Evolutionary conservation across 2,329 filamentous ascomycete species (phyloP).

Genomic region (Monilinia vaccinii-corymbosi): DNA sequence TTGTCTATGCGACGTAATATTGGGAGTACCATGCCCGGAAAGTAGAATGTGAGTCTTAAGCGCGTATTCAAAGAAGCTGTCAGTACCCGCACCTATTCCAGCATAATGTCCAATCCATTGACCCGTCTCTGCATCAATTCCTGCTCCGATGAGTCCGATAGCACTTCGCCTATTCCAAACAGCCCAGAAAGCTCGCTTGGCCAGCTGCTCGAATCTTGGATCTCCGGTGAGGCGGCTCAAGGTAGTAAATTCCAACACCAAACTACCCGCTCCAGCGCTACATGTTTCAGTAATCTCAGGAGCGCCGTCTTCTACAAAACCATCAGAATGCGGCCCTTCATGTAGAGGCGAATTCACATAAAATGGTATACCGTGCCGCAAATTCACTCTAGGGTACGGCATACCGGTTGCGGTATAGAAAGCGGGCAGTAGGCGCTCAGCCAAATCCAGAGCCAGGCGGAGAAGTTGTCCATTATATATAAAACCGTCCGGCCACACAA

Average conservation of each 20-base stretch:
- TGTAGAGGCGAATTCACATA: slow-evolving; percentile 81
- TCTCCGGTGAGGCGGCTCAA: slow-evolving; percentile 84
- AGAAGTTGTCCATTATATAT: slow-evolving; percentile 84
- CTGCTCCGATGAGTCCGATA: slow-evolving; percentile 81
- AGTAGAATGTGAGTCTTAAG: slow-evolving; percentile 88
- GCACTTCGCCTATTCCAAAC: slow-evolving; percentile 85
- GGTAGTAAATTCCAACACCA: slow-evolving; percentile 88
- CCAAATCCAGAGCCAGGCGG: slow-evolving; percentile 80
- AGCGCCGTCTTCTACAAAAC: slow-evolving; percentile 27
- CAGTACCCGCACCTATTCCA: slow-evolving; percentile 93
- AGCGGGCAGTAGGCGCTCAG: slow-evolving; percentile 74
- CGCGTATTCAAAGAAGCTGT: slow-evolving; percentile 98
- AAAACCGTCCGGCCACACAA: slow-evolving; percentile 68
- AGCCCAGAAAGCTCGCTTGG: slow-evolving; percentile 91
- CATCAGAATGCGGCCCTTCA: slow-evolving; percentile 39
- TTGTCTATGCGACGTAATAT: slow-evolving; percentile 31
- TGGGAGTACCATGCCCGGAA: slow-evolving; percentile 60
- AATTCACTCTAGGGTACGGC: slow-evolving; percentile 89
- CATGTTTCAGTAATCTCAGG: slow-evolving; percentile 88
- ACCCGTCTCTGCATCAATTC: slow-evolving; percentile 85
- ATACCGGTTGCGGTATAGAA: slow-evolving; percentile 88
- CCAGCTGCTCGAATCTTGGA: slow-evolving; percentile 75
- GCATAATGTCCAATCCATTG: slow-evolving; percentile 82
- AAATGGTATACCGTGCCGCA: slow-evolving; percentile 84
- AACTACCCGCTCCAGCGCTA: slow-evolving; percentile 89